Evolutionary conservation across 352 stramenopile species (phyloP).

Genomic region (Phytophthora pisi): DNA sequence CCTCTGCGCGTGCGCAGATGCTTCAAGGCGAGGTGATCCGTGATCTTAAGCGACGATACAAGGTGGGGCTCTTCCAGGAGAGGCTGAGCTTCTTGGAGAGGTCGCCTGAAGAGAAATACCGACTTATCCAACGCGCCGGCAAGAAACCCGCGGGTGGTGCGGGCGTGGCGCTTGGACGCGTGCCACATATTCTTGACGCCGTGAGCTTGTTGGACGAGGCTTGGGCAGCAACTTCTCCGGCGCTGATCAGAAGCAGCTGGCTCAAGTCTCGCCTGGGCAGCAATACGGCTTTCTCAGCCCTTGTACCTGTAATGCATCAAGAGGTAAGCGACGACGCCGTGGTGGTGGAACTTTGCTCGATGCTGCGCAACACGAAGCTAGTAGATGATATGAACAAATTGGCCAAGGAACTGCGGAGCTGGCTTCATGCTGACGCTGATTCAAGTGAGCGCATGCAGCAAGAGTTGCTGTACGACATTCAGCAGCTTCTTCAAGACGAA

Average conservation of each 20-base stretch:
- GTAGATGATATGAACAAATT: constrained; percentile 38
- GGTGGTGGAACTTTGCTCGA: constrained; percentile 43
- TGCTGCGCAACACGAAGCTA: constrained; percentile 39
- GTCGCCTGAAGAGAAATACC: constrained; percentile 46
- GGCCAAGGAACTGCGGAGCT: constrained; percentile 48
- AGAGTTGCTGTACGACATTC: constrained; percentile 48
- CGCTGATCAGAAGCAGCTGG: constrained; percentile 41
- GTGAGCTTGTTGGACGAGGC: constrained; percentile 51
- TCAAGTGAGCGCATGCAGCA: constrained; percentile 61
- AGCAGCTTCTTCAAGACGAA: constrained; percentile 51
- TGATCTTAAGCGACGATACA: constrained; percentile 61
- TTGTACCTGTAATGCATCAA: background rate
- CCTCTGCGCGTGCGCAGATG: constrained; percentile 32
- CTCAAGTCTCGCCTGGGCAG: constrained; percentile 33
- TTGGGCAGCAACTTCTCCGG: constrained; percentile 34
- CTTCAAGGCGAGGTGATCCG: constrained; percentile 45
- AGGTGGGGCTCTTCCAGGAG: constrained; percentile 55
- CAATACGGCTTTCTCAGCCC: constrained; percentile 3
- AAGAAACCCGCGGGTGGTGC: constrained; percentile 41
- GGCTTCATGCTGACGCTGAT: constrained; percentile 50
- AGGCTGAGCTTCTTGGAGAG: constrained; percentile 48
- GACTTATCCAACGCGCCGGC: constrained; percentile 44
- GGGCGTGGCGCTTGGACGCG: constrained; percentile 42
- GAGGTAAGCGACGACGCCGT: constrained; percentile 44
- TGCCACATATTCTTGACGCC: constrained; percentile 50